phyloP scores from a whole-genome alignment of 805 yeast species.

The Starmerella sp. region DNA sequence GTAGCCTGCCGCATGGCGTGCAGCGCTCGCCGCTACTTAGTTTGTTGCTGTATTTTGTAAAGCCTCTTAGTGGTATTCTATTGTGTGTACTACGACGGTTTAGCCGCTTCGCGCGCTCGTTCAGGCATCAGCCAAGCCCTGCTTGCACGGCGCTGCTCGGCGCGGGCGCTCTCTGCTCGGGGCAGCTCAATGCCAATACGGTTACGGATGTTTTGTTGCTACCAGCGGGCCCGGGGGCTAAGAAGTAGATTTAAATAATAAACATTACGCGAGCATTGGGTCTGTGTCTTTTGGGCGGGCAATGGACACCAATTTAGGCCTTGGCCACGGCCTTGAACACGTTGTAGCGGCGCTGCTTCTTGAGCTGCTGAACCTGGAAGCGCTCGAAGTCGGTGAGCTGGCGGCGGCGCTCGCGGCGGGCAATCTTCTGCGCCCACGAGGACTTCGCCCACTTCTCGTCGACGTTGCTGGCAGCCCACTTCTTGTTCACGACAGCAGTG shows the following conservation, averaged over 20 bases:
- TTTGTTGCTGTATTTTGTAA: too few relatives aligned
- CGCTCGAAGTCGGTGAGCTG: conserved; percentile 94
- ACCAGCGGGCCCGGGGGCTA: conserved; percentile 3
- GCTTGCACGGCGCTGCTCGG: too few relatives aligned
- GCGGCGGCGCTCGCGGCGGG: conserved; percentile 87
- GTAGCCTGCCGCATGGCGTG: too few relatives aligned
- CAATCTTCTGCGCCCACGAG: conserved; percentile 97
- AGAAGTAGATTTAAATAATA: conserved; percentile 5
- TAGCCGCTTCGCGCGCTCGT: too few relatives aligned
- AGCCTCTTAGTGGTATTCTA: too few relatives aligned
- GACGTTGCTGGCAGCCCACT: conserved; percentile 84
- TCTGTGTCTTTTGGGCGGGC: neutral
- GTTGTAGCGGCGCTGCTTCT: conserved; percentile 93
- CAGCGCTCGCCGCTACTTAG: too few relatives aligned
- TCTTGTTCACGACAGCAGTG: conserved; percentile 74
- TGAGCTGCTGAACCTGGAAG: conserved; percentile 96
- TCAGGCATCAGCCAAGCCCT: too few relatives aligned
- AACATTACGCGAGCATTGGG: conserved; percentile 7
- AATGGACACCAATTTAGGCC: conserved; percentile 39
- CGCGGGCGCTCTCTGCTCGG: too few relatives aligned
- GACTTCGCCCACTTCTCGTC: conserved; percentile 85
- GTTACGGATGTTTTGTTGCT: conserved; percentile 3
- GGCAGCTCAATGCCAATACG: neutral
- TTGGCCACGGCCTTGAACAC: conserved; percentile 94
- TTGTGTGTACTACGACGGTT: too few relatives aligned